Evolutionary conservation across 1,139 yeast species (phyloP).

Genomic region (Candida freyschussii): DNA sequence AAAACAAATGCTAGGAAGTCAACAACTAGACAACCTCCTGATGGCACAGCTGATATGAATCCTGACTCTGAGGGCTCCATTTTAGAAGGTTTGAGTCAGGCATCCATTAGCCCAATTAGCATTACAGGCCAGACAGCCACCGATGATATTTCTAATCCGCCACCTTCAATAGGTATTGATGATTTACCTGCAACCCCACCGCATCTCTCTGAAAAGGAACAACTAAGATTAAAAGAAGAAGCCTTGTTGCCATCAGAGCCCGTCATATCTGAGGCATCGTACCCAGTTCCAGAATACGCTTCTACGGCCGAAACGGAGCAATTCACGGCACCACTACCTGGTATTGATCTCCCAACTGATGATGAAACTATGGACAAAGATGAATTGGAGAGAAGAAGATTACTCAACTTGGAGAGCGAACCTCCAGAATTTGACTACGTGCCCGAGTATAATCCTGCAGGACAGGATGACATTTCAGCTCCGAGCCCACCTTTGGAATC

Average conservation of each 20-base stretch:
- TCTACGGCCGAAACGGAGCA: conserved; percentile 5
- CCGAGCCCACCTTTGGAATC: not conserved
- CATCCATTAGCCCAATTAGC: conserved; percentile 25
- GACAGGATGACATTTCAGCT: conserved; percentile 1
- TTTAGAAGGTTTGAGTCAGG: conserved; percentile 18
- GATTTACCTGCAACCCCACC: conserved; percentile 1
- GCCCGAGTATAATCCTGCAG: conserved; percentile 19
- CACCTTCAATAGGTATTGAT: conserved; percentile 3
- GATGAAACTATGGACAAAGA: conserved; percentile 28
- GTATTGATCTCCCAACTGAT: not conserved
- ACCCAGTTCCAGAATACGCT: conserved; percentile 22
- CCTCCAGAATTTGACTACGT: conserved; percentile 31
- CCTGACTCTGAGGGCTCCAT: conserved; percentile 11
- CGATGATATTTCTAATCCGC: conserved; percentile 12
- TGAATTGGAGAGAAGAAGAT: conserved; percentile 30
- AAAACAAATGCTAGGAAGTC: not conserved
- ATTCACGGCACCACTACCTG: conserved; percentile 11
- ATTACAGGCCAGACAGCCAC: conserved; percentile 18
- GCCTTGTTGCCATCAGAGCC: conserved; percentile 64
- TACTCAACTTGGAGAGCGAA: conserved; percentile 32
- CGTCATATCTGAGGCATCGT: not conserved
- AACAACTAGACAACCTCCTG: not conserved
- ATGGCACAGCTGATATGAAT: conserved; percentile 1
- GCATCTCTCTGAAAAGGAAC: conserved; percentile 45
- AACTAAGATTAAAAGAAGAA: conserved; percentile 47